Evolutionary conservation across 2,329 filamentous ascomycete species (phyloP).

Genomic region (Pseudogymnoascus pannorum): DNA sequence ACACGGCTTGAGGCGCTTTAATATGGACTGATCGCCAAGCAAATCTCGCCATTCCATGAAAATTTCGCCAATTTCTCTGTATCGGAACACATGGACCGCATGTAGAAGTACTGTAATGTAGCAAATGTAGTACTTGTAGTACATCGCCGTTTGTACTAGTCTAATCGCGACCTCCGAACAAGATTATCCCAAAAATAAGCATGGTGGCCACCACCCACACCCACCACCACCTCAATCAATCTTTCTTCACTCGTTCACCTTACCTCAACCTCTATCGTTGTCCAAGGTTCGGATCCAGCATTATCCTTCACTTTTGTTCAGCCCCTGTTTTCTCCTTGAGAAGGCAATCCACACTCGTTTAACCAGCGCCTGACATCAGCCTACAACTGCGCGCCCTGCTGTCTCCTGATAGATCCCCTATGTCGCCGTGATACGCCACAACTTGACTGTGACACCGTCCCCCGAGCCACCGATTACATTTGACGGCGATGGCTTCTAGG

Average conservation of each 20-base stretch:
- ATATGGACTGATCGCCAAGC: background rate
- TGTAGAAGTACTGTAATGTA: background rate
- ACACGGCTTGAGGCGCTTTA: background rate
- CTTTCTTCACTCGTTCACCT: constrained; percentile 1
- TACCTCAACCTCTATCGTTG: background rate
- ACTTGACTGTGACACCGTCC: constrained; percentile 6
- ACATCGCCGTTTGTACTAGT: constrained; percentile 1
- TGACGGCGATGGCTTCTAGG: constrained; percentile 5
- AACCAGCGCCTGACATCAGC: background rate
- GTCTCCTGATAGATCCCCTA: constrained; percentile 4
- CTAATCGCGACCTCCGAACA: constrained; percentile 5
- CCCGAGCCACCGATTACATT: constrained; percentile 4
- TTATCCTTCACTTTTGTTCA: background rate
- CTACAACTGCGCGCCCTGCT: background rate
- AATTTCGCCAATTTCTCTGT: constrained; percentile 5
- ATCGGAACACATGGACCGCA: background rate
- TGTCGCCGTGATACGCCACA: constrained; percentile 7
- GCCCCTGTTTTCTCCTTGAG: background rate
- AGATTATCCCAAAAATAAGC: constrained; percentile 5
- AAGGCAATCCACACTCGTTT: constrained; percentile 3
- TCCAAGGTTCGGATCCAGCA: background rate
- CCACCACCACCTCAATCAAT: constrained; percentile 2
- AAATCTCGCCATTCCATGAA: constrained; percentile 1
- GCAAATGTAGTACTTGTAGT: background rate
- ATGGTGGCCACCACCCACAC: background rate